Conservation (phyloP, 1,284 basidiomycete species). For the Fomes fomentarius region DNA sequence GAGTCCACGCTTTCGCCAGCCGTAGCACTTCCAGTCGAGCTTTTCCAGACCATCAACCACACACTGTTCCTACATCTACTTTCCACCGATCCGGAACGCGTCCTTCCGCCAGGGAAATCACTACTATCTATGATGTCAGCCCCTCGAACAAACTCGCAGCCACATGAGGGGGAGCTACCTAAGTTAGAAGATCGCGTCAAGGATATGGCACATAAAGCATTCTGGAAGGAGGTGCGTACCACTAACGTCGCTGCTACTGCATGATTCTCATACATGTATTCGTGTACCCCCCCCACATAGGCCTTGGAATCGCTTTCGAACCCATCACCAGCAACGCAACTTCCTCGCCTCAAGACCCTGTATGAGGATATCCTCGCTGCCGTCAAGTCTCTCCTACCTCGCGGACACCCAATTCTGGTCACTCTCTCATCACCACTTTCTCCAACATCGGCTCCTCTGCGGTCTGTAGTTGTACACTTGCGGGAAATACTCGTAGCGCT, state of each 20-base stretch:
- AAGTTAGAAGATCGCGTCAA: slow-evolving; percentile 54
- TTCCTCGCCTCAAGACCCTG: slow-evolving; percentile 54
- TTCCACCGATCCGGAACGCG: slow-evolving; percentile 54
- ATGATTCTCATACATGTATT: neutral
- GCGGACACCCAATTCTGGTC: slow-evolving; percentile 47
- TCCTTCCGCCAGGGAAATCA: slow-evolving; percentile 71
- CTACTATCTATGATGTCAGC: slow-evolving; percentile 62
- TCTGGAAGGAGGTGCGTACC: slow-evolving; percentile 68
- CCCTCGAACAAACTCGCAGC: slow-evolving; percentile 32
- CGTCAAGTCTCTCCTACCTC: slow-evolving; percentile 57
- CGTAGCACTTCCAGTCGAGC: slow-evolving; percentile 53
- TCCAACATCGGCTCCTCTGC: slow-evolving; percentile 68
- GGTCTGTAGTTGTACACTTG: slow-evolving; percentile 53
- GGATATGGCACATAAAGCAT: slow-evolving; percentile 59
- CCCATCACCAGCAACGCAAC: slow-evolving; percentile 45
- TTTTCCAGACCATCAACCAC: slow-evolving; percentile 56
- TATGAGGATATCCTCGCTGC: slow-evolving; percentile 55
- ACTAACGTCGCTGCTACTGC: no score
- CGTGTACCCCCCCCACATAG: slow-evolving; percentile 31
- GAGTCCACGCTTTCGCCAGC: slow-evolving; percentile 32
- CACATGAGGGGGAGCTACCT: slow-evolving; percentile 29
- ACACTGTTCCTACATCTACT: slow-evolving; percentile 67
- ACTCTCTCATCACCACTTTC: slow-evolving; percentile 58
- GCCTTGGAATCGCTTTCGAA: slow-evolving; percentile 47
- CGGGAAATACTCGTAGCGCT: slow-evolving; percentile 53